Base-by-base conservation (phyloP, 1,139 yeast genomes). In the Torulaspora globosa region DNA sequence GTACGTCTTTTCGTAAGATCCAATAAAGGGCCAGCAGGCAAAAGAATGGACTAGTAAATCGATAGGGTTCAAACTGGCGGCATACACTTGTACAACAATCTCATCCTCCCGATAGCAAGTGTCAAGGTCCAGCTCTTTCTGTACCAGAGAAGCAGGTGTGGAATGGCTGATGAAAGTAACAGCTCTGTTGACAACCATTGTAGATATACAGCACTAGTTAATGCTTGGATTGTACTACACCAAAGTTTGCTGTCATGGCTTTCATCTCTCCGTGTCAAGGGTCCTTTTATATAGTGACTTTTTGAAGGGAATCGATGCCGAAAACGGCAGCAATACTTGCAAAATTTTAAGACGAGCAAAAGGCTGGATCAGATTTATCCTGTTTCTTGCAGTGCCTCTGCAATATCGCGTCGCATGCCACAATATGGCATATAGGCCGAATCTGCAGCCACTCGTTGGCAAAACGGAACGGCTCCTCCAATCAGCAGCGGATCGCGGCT, bases 41-140 rank as follows among this genome's bases (percentile, higher is more conserved):
- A 49, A 32, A 3, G 44, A 36, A 27, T 60, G 55, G 3, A 54
- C 30, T 4, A 60, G 7, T 9, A 51, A 32, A 46, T 63, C 67
- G 9, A 61, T 44, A 5, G 67, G 67, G 29, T 63, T 63, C 35
- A 62, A 47, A 10, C 64, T 57, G 19, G 62, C 65, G 3, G 65
- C 59, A 30, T 59, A 56, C 9, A 62, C 44, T 30, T 58, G 47
- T 16, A 62, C 39, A 1, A 62, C 63, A 28, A 63, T 51, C 44
- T 63, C 63, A 19, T 55, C 46, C 3, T 51, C 55, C 5, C 43
- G 47, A 45, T 46, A 57, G 43, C 62, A 58, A 0, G 41, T 45
- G 27, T 55, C 57, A 19, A 63, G 43, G 42, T 62, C 59, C n/a
- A 63, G 35, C 34, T 57, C 54, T 16, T 47, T 46, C 5, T 43